A percentile compares a stretch with the other conserved stretches of the same genome.
phyloP scores from a whole-genome alignment of 1,284 basidiomycete genomes.

The Trichosporon inkin region DNA sequence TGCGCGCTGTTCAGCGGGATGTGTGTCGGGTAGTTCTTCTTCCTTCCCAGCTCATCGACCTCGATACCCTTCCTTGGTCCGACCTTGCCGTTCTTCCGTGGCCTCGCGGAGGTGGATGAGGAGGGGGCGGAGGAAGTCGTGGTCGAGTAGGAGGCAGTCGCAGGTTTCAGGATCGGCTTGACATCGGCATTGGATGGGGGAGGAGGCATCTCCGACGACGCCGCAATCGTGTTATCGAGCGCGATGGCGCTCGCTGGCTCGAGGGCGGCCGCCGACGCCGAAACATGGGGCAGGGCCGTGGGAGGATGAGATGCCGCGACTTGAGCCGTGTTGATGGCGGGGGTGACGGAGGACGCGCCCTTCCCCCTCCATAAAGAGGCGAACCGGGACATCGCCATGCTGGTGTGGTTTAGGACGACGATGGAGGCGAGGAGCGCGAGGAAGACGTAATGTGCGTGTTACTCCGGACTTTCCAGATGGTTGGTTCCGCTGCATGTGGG shows the following conservation, averaged over 20 bases:
- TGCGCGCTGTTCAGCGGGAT: constrained; percentile 76
- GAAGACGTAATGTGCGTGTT: too few species aligned
- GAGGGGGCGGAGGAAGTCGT: not conserved
- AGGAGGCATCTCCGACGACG: too few species aligned
- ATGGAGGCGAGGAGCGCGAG: too few species aligned
- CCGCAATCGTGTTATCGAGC: not conserved
- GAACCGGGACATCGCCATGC: not conserved
- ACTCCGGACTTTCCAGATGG: too few species aligned
- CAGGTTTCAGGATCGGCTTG: not conserved
- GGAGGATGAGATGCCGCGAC: not conserved
- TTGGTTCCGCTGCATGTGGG: too few species aligned
- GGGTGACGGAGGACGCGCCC: not conserved
- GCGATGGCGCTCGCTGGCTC: not conserved
- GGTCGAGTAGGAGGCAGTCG: not conserved
- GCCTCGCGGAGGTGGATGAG: not conserved
- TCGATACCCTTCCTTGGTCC: not conserved
- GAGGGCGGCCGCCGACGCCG: not conserved
- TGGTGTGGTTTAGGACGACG: not conserved
- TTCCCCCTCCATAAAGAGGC: not conserved
- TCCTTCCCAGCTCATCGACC: not conserved
- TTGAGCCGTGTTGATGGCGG: not conserved
- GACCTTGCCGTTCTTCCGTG: not conserved
- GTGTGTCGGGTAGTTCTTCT: constrained; percentile 61
- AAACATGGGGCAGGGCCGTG: not conserved
- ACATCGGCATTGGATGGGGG: not conserved